Conservation (phyloP, 805 yeast species). For the Starmerella vaccinii region DNA sequence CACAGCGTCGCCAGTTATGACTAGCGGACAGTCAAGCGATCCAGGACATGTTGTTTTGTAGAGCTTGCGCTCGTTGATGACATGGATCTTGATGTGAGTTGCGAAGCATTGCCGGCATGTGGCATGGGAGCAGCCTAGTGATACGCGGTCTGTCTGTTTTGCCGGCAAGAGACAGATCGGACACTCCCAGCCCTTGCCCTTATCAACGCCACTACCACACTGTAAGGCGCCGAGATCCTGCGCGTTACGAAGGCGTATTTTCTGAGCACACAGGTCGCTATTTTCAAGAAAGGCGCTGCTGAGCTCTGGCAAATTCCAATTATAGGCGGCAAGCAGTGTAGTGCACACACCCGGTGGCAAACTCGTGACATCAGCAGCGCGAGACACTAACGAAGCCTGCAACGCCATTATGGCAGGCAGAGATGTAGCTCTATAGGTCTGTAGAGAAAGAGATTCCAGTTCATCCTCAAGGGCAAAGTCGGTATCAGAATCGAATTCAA, state of each 20-base stretch:
- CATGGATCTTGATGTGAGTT: conserved; percentile 44
- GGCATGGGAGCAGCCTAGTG: conserved; percentile 56
- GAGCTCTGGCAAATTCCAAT: conserved; percentile 15
- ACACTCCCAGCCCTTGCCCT: conserved; percentile 14
- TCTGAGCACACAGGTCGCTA: conserved; percentile 6
- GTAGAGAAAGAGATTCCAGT: neutral
- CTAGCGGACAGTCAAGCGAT: conserved; percentile 38
- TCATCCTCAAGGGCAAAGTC: neutral
- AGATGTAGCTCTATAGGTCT: neutral
- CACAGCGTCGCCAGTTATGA: conserved; percentile 31
- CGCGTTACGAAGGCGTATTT: neutral
- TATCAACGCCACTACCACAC: conserved; percentile 8
- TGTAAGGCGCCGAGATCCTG: neutral
- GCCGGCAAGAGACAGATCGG: conserved; percentile 11
- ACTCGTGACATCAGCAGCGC: conserved; percentile 12
- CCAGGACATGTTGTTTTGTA: conserved; percentile 54
- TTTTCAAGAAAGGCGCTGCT: conserved; percentile 8
- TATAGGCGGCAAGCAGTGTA: conserved; percentile 11
- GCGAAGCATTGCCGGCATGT: conserved; percentile 63
- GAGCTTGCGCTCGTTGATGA: conserved; percentile 29
- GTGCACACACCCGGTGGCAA: neutral
- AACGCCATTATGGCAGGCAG: neutral
- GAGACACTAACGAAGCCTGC: neutral
- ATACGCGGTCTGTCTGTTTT: neutral
- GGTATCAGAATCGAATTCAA: conserved; percentile 1